These are phyloP conservation scores for Boletus albobrunnescens DNA, from an alignment of 1,284 basidiomycete genomes.

Conservation along the genomic window DNA sequence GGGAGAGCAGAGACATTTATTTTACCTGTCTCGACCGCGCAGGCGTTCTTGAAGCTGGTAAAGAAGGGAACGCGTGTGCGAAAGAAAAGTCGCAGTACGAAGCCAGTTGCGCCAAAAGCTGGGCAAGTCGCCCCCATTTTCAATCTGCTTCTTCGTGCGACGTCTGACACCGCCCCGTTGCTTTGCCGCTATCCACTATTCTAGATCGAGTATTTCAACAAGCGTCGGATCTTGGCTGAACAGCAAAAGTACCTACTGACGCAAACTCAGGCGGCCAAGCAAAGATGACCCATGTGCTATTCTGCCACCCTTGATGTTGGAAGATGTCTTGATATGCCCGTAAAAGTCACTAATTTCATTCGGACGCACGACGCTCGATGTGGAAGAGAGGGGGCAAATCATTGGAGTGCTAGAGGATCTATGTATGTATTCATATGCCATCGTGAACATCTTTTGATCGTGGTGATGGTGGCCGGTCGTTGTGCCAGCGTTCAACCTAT, in stretches of 20 bases:
- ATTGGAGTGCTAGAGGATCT: not conserved
- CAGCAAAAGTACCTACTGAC: constrained; percentile 63
- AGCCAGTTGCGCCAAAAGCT: constrained; percentile 72
- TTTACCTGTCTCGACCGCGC: constrained; percentile 69
- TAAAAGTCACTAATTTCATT: not conserved
- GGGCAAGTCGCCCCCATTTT: constrained; percentile 50
- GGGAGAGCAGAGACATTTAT: constrained; percentile 73
- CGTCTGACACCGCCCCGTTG: not conserved
- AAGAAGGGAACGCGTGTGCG: constrained; percentile 55
- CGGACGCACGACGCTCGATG: not conserved
- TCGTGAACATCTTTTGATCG: constrained; percentile 5
- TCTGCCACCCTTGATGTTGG: not conserved
- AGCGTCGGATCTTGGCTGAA: constrained; percentile 69
- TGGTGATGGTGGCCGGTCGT: not conserved
- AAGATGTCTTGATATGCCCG: constrained; percentile 8
- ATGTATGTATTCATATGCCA: not conserved
- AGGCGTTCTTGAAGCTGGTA: constrained; percentile 64
- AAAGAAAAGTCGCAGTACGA: constrained; percentile 54
- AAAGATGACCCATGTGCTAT: constrained; percentile 14
- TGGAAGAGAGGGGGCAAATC: not conserved
- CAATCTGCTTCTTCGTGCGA: not conserved
- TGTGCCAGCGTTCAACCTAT: not conserved
- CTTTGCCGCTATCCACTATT: no score
- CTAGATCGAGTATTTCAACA: constrained; percentile 83
- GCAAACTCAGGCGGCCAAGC: constrained; percentile 46